phyloP scores from a whole-genome alignment of 257 asterid species.

The Solanum tacnaense region DNA sequence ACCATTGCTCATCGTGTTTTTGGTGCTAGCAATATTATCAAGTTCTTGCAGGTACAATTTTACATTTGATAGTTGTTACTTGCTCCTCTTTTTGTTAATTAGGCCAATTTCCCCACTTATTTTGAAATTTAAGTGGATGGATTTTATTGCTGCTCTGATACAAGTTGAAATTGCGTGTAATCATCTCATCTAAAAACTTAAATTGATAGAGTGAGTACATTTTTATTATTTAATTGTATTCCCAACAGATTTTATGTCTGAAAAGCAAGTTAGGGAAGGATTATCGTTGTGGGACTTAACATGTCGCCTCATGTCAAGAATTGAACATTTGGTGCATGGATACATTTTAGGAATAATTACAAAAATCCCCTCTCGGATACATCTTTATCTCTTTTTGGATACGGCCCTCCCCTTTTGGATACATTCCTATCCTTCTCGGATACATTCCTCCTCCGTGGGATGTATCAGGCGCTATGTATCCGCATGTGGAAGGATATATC shows the following conservation, averaged over 20 bases:
- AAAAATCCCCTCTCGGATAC: too few relatives aligned
- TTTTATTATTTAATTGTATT: too few relatives aligned
- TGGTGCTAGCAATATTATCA: conserved; percentile 88
- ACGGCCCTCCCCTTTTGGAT: too few relatives aligned
- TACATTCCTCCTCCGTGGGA: too few relatives aligned
- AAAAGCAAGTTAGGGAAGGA: background rate
- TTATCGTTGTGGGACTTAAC: background rate
- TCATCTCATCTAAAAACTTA: too few relatives aligned
- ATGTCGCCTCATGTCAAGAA: background rate
- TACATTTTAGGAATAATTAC: background rate
- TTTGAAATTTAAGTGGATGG: background rate
- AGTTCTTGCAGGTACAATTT: conserved; percentile 57
- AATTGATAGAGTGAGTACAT: too few relatives aligned
- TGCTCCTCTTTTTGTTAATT: background rate
- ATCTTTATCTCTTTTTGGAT: background rate
- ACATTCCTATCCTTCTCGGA: background rate
- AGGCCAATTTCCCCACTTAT: background rate
- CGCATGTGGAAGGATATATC: background rate
- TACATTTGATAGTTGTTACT: background rate
- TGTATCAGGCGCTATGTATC: background rate
- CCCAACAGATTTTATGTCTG: background rate
- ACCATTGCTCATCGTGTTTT: conserved; percentile 83
- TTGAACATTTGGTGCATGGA: background rate
- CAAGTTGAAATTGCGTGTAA: too few relatives aligned
- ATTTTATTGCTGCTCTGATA: background rate